Evolutionary conservation across 2,329 filamentous ascomycete species (phyloP).

Genomic region (Tolypocladium capitatum): DNA sequence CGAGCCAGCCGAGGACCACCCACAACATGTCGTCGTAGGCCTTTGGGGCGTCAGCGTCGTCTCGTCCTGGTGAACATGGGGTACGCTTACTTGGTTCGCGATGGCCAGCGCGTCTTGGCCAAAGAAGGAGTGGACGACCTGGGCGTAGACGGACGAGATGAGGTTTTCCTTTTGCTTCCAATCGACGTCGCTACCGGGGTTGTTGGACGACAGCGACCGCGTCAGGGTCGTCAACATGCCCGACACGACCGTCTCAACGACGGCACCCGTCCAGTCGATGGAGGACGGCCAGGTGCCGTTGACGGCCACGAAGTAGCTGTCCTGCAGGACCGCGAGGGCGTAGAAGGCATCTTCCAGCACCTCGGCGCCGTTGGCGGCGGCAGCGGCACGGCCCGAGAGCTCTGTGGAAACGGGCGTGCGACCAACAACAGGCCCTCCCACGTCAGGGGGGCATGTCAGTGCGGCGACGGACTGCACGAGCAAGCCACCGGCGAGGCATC

Average conservation of each 20-base stretch:
- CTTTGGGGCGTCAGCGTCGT: conserved; percentile 20
- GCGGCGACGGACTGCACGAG: not conserved
- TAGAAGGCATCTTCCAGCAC: conserved; percentile 39
- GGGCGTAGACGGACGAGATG: conserved; percentile 71
- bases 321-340: conserved; percentile 64
- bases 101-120: conserved; percentile 69
- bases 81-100: conserved; percentile 35
- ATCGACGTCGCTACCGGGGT: conserved; percentile 18
- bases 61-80: no score
- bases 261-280: conserved; percentile 90
- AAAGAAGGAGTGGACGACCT: conserved; percentile 68
- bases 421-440: no score
- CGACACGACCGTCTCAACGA: conserved; percentile 67
- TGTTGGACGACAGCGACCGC: conserved; percentile 32
- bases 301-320: conserved; percentile 63
- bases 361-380: not conserved
- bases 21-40: conserved; percentile 93
- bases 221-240: conserved; percentile 61
- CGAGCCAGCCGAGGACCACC: conserved; percentile 87
- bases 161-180: conserved; percentile 55
- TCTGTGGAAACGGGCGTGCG: no score
- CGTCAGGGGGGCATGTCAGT: not conserved
- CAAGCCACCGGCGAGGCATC: not conserved
- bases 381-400: no score
- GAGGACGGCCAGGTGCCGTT: conserved; percentile 70